Conservation (phyloP, 257 asterid genomes). For the Primulina tabacum region DNA sequence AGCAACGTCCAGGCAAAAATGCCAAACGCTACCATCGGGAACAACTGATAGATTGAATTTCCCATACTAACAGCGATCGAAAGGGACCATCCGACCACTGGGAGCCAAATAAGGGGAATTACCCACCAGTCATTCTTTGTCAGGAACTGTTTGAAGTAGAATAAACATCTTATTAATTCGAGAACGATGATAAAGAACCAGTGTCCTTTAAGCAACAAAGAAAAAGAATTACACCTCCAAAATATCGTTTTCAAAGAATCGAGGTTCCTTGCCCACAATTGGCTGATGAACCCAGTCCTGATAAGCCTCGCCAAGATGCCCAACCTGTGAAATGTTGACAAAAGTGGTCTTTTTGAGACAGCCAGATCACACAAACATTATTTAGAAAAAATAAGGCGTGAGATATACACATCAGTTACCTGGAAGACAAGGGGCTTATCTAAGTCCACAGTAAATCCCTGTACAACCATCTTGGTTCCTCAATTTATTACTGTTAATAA, state of each 20-base stretch:
- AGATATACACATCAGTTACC: constrained; percentile 30
- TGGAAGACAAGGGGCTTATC: constrained; percentile 71
- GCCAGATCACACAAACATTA: background rate
- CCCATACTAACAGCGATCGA: constrained; percentile 47
- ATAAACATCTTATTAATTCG: constrained; percentile 10
- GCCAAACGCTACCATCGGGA: constrained; percentile 41
- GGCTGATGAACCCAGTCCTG: constrained; percentile 99
- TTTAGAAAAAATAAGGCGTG: background rate
- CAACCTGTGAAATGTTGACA: constrained; percentile 50
- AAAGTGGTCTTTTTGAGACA: background rate
- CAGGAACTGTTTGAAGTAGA: constrained; percentile 51
- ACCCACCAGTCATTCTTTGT: constrained; percentile 77
- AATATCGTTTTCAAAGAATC: constrained; percentile 72
- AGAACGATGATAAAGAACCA: background rate
- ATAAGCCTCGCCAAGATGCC: constrained; percentile 86
- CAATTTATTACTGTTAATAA: background rate
- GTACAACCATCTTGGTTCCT: constrained; percentile 52
- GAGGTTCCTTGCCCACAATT: constrained; percentile 76
- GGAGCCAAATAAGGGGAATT: constrained; percentile 83
- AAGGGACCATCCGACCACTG: constrained; percentile 61
- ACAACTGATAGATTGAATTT: constrained; percentile 41
- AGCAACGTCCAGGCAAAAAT: constrained; percentile 66
- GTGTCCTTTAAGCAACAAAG: background rate
- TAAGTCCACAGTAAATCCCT: constrained; percentile 59
- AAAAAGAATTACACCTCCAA: constrained; percentile 58